Conservation (phyloP, 2,329 filamentous ascomycete species). For the Rutstroemia sp. region DNA sequence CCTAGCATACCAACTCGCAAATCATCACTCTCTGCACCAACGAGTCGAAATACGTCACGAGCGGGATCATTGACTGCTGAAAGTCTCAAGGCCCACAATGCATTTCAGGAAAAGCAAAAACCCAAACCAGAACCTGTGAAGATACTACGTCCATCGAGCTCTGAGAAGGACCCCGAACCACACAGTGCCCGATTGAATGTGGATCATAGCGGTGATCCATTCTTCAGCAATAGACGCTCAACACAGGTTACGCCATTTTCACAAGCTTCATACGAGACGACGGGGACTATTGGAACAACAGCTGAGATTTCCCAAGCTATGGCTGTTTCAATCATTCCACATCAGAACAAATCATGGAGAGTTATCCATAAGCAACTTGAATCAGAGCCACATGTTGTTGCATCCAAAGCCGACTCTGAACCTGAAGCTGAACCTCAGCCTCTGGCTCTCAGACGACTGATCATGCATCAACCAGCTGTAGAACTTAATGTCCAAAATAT, state of each 20-base stretch:
- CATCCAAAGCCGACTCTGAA: not conserved
- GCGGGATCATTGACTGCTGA: constrained; percentile 50
- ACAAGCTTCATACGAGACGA: constrained; percentile 49
- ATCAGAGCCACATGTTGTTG: not conserved
- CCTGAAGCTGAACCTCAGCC: not conserved
- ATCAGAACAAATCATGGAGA: constrained; percentile 51
- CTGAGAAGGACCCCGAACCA: constrained; percentile 14
- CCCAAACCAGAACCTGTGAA: constrained; percentile 5
- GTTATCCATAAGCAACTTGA: constrained; percentile 2
- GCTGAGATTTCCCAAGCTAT: constrained; percentile 55
- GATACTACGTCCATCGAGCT: constrained; percentile 2
- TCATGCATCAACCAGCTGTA: constrained; percentile 12
- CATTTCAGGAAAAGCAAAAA: constrained; percentile 19
- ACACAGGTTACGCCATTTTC: constrained; percentile 57
- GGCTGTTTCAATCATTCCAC: constrained; percentile 54
- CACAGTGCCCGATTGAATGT: constrained; percentile 28
- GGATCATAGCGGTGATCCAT: constrained; percentile 46
- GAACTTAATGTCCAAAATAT: constrained; percentile 33
- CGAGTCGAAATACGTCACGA: constrained; percentile 49
- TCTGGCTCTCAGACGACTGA: constrained; percentile 7
- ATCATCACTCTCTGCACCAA: constrained; percentile 56
- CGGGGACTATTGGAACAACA: constrained; percentile 44
- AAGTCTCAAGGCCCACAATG: constrained; percentile 49
- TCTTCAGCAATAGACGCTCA: constrained; percentile 45
- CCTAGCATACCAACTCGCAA: constrained; percentile 48